Evolutionary conservation across 108 stramenopile genomes (phyloP).

Genomic region (Cylindrotheca fusiformis): DNA sequence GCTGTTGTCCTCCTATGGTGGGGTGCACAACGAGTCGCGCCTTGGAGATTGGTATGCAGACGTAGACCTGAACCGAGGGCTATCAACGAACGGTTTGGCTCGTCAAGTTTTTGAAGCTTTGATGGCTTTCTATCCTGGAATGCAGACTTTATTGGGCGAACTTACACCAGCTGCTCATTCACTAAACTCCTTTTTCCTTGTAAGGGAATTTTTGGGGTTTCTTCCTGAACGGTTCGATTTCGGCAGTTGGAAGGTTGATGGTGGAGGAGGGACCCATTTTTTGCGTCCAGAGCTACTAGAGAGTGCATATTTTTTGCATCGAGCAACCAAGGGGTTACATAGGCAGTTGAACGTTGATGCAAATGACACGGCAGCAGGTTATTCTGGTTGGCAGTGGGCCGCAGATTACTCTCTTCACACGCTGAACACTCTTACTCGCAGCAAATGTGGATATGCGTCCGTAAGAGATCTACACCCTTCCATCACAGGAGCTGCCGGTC

Average conservation of each 20-base stretch:
- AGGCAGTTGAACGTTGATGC: conserved; percentile 19
- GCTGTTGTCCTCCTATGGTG: conserved; percentile 64
- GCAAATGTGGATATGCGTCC: conserved; percentile 66
- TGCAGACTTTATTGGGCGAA: conserved; percentile 89
- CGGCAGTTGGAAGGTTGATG: conserved; percentile 62
- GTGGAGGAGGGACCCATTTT: conserved; percentile 54
- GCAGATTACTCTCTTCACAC: conserved; percentile 65
- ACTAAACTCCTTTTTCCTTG: conserved; percentile 77
- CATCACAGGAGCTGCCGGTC: conserved; percentile 41
- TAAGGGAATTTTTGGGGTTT: conserved; percentile 74
- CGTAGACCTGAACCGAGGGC: conserved; percentile 78
- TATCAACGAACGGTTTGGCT: conserved; percentile 3
- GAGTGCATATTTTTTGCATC: conserved; percentile 80
- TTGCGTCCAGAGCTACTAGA: conserved; percentile 93
- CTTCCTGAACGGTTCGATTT: conserved; percentile 89
- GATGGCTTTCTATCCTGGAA: conserved; percentile 95
- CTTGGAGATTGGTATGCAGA: conserved; percentile 92
- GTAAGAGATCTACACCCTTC: conserved; percentile 40
- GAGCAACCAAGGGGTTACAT: conserved; percentile 56
- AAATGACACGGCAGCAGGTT: background rate
- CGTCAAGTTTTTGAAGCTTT: conserved; percentile 79
- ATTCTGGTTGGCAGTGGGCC: conserved; percentile 75
- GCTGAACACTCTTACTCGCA: conserved; percentile 28
- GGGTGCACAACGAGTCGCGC: conserved; percentile 59
- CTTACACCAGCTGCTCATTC: conserved; percentile 68